phyloP scores from a whole-genome alignment of 75 land plant genomes.

The Sequoia sempervirens region DNA sequence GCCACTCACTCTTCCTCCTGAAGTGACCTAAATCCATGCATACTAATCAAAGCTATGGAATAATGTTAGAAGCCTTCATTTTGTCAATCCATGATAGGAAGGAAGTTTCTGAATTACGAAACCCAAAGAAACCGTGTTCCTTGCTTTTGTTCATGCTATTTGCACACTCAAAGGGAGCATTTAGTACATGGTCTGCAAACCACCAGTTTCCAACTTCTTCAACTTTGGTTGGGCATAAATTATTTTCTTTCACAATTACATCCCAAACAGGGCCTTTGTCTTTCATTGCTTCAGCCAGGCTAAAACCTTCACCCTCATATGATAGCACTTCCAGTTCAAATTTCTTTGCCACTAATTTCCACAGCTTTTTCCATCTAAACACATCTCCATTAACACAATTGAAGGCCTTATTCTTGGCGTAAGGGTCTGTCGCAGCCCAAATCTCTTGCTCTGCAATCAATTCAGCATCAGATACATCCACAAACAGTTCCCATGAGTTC shows the following conservation, averaged over 20 bases:
- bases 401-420: slow-evolving; percentile 66
- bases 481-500: not conserved
- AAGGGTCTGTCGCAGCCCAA: slow-evolving; percentile 11
- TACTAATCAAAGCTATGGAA: slow-evolving; percentile 29
- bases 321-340: not conserved
- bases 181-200: too few relatives aligned
- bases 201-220: too few relatives aligned
- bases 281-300: slow-evolving; percentile 22
- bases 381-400: slow-evolving; percentile 66
- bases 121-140: slow-evolving; percentile 77
- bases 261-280: too few relatives aligned
- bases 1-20: not conserved
- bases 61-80: slow-evolving; percentile 57
- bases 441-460: too few relatives aligned
- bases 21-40: not conserved
- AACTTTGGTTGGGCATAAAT: too few relatives aligned
- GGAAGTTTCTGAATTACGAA: slow-evolving; percentile 48
- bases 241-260: too few relatives aligned
- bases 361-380: slow-evolving; percentile 14
- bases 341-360: slow-evolving; percentile 26
- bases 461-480: not conserved
- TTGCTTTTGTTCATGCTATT: slow-evolving; percentile 61
- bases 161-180: slow-evolving; percentile 9
- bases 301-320: slow-evolving; percentile 13
- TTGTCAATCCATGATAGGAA: slow-evolving; percentile 61